phyloP scores from a whole-genome alignment of 2,329 filamentous ascomycete species.

The Fusarium lyarnte region DNA sequence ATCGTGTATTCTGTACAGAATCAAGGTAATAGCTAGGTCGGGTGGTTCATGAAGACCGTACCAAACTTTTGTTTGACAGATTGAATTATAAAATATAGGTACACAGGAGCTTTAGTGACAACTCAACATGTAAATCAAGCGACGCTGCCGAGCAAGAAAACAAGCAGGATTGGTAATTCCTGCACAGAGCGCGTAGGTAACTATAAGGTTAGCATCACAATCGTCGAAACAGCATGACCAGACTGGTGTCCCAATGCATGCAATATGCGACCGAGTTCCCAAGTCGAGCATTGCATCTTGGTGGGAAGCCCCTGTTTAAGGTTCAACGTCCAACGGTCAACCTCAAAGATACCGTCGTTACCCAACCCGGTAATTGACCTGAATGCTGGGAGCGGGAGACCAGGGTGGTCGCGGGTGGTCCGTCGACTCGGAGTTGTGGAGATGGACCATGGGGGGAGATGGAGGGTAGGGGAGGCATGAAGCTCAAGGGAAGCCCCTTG shows the following conservation, averaged over 20 bases:
- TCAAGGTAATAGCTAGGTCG: neutral
- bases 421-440: conserved; percentile 42
- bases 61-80: neutral
- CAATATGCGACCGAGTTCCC: neutral
- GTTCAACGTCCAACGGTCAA: conserved; percentile 38
- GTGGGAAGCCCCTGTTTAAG: conserved; percentile 27
- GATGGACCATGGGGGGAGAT: conserved; percentile 25
- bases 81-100: neutral
- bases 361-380: conserved; percentile 33
- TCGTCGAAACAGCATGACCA: neutral
- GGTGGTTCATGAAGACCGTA: neutral
- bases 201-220: neutral
- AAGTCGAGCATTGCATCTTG: neutral
- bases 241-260: neutral
- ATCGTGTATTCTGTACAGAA: neutral
- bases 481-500: conserved; percentile 40
- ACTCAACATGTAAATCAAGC: neutral
- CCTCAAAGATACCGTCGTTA: conserved; percentile 16
- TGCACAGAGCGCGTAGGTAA: too few species aligned
- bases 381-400: conserved; percentile 43
- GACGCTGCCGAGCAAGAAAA: neutral
- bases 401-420: conserved; percentile 40
- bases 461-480: conserved; percentile 17
- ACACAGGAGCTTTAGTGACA: too few species aligned
- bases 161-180: neutral